Evolutionary conservation across 768 basidiomycete genomes (phyloP).

Genomic region (Rubroboletus satanas): DNA sequence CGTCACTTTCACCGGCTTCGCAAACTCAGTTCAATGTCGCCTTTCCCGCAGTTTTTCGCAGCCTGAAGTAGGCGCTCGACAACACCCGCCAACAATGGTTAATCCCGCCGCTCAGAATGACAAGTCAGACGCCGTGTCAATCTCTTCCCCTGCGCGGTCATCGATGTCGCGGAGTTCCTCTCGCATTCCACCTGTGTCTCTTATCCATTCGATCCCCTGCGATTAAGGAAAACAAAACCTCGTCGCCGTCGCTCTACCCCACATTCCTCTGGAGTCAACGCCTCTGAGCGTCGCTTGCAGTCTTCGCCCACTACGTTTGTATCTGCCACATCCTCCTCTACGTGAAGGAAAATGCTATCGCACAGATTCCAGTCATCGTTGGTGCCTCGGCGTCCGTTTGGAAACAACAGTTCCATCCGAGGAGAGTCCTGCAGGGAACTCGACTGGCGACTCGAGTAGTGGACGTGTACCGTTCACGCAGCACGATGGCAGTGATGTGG

Average conservation of each 20-base stretch:
- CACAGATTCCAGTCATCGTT: constrained; percentile 22
- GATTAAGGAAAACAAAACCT: constrained; percentile 17
- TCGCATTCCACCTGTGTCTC: no score
- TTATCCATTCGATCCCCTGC: not conserved
- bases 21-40: not conserved
- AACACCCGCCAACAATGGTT: not conserved
- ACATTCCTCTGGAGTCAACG: constrained; percentile 7
- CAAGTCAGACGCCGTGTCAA: constrained; percentile 22
- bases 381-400: constrained; percentile 47
- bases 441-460: no score
- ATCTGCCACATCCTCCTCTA: not conserved
- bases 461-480: no score
- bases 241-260: constrained; percentile 2
- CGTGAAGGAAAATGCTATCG: constrained; percentile 22
- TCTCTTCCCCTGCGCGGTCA: constrained; percentile 16
- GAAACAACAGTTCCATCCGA: constrained; percentile 32
- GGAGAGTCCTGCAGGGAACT: constrained; percentile 60
- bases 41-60: constrained; percentile 2
- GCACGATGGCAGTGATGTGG: not conserved
- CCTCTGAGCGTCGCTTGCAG: constrained; percentile 5
- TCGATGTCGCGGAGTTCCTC: no score
- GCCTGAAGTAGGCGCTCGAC: constrained; percentile 11
- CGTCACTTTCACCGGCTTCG: constrained; percentile 12
- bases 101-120: no score
- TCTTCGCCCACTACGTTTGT: no score